These are phyloP conservation scores for Luvunga scandens DNA, from an alignment of 345 rosid species.

Conservation along the genomic window DNA sequence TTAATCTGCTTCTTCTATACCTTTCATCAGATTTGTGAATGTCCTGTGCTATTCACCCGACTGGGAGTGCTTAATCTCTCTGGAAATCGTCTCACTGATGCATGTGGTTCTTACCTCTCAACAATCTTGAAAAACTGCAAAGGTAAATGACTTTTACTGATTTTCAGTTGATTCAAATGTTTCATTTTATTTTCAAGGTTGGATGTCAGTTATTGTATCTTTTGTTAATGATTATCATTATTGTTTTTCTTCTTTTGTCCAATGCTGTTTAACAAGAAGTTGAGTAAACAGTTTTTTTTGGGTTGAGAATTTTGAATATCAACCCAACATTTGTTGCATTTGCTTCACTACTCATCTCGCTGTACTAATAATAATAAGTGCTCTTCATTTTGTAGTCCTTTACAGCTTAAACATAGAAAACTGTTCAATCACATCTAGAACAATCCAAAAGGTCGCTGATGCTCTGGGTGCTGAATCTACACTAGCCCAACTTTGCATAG, in stretches of 20 bases:
- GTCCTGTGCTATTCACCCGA: constrained; percentile 76
- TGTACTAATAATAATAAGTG: background rate
- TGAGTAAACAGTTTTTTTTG: background rate
- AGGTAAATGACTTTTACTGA: constrained; percentile 39
- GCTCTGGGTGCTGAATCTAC: constrained; percentile 54
- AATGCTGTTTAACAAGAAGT: constrained; percentile 7
- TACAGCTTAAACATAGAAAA: constrained; percentile 75
- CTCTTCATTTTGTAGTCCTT: constrained; percentile 51
- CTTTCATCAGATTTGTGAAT: constrained; percentile 78
- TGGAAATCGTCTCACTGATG: constrained; percentile 93
- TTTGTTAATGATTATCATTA: background rate
- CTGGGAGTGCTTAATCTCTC: constrained; percentile 90
- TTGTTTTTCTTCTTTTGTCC: constrained; percentile 7
- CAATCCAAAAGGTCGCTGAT: constrained; percentile 71
- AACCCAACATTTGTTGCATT: background rate
- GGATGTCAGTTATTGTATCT: background rate
- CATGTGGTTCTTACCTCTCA: constrained; percentile 92
- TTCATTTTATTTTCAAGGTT: background rate
- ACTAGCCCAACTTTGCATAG: constrained; percentile 75
- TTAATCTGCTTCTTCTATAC: constrained; percentile 16
- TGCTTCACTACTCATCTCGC: background rate
- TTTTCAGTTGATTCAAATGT: background rate
- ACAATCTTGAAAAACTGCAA: constrained; percentile 76
- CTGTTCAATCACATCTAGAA: constrained; percentile 84
- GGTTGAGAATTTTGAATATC: background rate